Evolutionary conservation across 1,284 basidiomycete species (phyloP).

Genomic region (Rhodofomes roseus): DNA sequence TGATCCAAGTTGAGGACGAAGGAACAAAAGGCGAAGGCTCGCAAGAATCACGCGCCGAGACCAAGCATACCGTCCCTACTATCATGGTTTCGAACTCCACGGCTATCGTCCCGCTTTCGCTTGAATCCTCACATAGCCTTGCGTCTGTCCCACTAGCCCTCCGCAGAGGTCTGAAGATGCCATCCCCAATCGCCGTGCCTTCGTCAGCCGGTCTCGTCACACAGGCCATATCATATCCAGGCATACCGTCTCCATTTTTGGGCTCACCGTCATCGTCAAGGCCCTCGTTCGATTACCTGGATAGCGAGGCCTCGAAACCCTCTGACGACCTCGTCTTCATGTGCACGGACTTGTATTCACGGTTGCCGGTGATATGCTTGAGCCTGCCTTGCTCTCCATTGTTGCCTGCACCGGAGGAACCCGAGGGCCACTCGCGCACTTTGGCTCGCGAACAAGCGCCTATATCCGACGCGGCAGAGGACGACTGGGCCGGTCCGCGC

Average conservation of each 20-base stretch:
- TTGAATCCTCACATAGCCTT: slow-evolving; percentile 35
- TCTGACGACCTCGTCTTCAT: slow-evolving; percentile 50
- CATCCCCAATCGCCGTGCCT: slow-evolving; percentile 37
- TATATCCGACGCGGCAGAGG: slow-evolving; percentile 17
- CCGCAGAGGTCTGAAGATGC: slow-evolving; percentile 48
- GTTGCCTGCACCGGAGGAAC: background rate
- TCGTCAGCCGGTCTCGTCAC: slow-evolving; percentile 14
- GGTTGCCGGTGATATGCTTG: slow-evolving; percentile 22
- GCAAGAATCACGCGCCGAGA: background rate
- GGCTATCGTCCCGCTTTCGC: slow-evolving; percentile 40
- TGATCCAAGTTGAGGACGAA: background rate
- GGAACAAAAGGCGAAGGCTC: background rate
- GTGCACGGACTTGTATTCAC: slow-evolving; percentile 40
- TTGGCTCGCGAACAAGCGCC: slow-evolving; percentile 11
- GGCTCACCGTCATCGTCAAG: slow-evolving; percentile 48
- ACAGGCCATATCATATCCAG: slow-evolving; percentile 42
- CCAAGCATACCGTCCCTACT: slow-evolving; percentile 33
- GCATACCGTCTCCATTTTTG: slow-evolving; percentile 59
- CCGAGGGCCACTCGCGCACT: background rate
- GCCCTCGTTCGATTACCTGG: slow-evolving; percentile 34
- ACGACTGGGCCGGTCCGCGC: slow-evolving; percentile 46
- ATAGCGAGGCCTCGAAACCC: slow-evolving; percentile 18
- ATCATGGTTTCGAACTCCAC: slow-evolving; percentile 52
- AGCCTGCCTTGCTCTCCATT: slow-evolving; percentile 6
- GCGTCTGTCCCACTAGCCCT: slow-evolving; percentile 37